A percentile compares a stretch with the other conserved stretches of the same genome.
Evolutionary conservation across 2,329 filamentous ascomycete species (phyloP).

Genomic region (Fusarium heterosporum): DNA sequence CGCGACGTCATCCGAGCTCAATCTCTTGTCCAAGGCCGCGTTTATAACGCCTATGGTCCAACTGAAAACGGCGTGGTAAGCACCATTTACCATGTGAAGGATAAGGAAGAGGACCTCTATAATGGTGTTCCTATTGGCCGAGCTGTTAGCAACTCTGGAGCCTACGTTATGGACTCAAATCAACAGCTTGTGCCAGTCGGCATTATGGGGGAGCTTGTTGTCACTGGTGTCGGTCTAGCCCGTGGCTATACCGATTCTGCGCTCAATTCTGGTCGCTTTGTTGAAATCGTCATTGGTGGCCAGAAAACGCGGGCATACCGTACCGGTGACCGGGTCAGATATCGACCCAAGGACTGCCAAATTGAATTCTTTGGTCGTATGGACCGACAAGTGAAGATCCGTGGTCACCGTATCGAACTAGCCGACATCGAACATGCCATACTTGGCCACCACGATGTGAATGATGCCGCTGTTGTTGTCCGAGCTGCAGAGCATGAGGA

Average conservation of each 20-base stretch:
- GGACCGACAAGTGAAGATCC: neutral
- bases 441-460: neutral
- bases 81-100: too few relatives aligned
- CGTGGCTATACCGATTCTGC: neutral
- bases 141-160: too few relatives aligned
- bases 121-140: too few relatives aligned
- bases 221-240: neutral
- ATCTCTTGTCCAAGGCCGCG: too few relatives aligned
- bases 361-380: neutral
- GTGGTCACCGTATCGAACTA: neutral
- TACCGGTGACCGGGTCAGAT: neutral
- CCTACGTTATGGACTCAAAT: neutral
- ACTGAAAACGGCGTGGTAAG: too few relatives aligned
- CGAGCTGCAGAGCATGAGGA: neutral
- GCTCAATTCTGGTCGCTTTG: too few relatives aligned
- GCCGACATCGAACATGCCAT: neutral
- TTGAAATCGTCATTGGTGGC: too few relatives aligned
- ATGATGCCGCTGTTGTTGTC: neutral
- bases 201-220: neutral
- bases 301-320: neutral
- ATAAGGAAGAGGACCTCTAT: too few relatives aligned
- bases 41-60: too few relatives aligned
- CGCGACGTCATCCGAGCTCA: too few relatives aligned
- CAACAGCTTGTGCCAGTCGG: neutral
- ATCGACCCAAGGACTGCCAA: neutral